These are phyloP conservation scores for Backusella luteola DNA, from an alignment of 192 early-diverging fungal genomes.

Conservation along the genomic window DNA sequence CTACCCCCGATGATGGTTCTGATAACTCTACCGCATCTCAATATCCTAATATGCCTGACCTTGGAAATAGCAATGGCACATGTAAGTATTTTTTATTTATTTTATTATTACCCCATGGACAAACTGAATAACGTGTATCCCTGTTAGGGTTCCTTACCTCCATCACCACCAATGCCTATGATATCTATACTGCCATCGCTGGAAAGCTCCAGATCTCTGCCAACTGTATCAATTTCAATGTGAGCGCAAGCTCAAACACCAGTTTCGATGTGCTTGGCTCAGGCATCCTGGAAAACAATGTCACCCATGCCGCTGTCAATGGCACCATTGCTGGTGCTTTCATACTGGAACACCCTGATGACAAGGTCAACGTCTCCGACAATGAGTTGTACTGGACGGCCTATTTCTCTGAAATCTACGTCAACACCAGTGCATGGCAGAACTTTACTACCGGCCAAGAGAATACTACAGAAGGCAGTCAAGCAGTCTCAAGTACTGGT, in stretches of 20 bases:
- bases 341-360: not conserved
- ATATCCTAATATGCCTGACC: not conserved
- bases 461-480: not conserved
- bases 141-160: slow-evolving; percentile 1
- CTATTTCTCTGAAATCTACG: slow-evolving; percentile 1
- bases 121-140: not conserved
- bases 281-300: not conserved
- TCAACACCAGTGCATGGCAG: not conserved
- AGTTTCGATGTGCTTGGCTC: not conserved
- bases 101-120: no score
- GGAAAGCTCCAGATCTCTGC: not conserved
- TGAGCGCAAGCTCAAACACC: not conserved
- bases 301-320: not conserved
- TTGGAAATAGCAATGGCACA: not conserved
- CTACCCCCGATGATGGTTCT: not conserved
- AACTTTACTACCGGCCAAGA: not conserved
- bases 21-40: not conserved
- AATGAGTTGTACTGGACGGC: not conserved
- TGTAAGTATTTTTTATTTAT: slow-evolving; percentile 1
- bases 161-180: not conserved
- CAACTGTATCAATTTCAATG: not conserved
- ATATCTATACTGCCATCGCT: not conserved
- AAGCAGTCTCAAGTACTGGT: not conserved
- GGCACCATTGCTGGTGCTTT: not conserved
- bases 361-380: not conserved